Evolutionary conservation across 148 eudicot species (phyloP).

Genomic region (Persicaria maculosa): DNA sequence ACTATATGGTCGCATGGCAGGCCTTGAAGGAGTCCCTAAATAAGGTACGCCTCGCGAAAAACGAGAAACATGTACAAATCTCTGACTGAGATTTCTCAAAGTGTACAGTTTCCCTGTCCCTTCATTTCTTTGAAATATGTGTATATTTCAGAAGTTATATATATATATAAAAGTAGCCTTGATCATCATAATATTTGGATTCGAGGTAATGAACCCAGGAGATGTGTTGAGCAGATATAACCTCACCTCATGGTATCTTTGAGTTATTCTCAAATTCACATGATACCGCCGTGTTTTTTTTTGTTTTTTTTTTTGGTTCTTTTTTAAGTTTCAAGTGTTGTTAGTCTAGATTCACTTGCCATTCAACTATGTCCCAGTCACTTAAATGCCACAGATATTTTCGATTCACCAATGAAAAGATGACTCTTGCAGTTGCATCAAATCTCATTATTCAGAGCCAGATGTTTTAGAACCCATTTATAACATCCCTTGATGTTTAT

Average conservation of each 20-base stretch:
- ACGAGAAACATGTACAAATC: constrained; percentile 28
- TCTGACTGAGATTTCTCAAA: not conserved
- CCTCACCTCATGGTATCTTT: not conserved
- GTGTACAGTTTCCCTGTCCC: not conserved
- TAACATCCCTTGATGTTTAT: too few relatives aligned
- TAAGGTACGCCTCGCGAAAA: constrained; percentile 55
- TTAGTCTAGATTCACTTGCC: too few relatives aligned
- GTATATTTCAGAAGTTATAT: not conserved
- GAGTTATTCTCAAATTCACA: too few relatives aligned
- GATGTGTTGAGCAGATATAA: not conserved
- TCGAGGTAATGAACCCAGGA: not conserved
- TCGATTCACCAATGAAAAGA: too few relatives aligned
- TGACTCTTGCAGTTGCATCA: too few relatives aligned
- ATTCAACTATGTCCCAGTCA: too few relatives aligned
- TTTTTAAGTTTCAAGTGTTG: too few relatives aligned
- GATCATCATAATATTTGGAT: not conserved
- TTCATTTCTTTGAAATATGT: not conserved
- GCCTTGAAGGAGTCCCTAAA: constrained; percentile 61
- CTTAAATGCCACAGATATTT: too few relatives aligned
- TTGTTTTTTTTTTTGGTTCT: too few relatives aligned
- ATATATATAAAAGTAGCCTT: not conserved
- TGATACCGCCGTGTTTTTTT: too few relatives aligned
- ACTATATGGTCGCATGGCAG: constrained; percentile 72
- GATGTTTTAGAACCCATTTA: too few relatives aligned
- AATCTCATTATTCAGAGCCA: too few relatives aligned